A percentile compares a stretch with the other conserved stretches of the same genome.
Evolutionary conservation across 2,329 filamentous ascomycete species (phyloP).

Genomic region (Aotearoamyces nothofagi): DNA sequence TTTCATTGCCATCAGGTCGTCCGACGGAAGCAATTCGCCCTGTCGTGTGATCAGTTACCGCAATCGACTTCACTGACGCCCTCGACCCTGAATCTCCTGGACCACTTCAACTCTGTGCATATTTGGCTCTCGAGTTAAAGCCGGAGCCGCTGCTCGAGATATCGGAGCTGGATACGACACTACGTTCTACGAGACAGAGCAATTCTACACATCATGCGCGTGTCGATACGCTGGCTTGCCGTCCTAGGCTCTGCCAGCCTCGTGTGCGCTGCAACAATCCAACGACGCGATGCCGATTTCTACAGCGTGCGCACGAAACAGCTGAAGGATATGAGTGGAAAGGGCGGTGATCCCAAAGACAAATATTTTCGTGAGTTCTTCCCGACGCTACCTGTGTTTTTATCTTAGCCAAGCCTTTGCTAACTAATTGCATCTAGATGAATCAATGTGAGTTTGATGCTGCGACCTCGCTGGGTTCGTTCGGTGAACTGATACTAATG

Average conservation of each 20-base stretch:
- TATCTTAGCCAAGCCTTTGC: neutral
- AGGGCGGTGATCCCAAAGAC: constrained; percentile 14
- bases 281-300: constrained; percentile 18
- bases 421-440: constrained; percentile 5
- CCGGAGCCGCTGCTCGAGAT: too few species aligned
- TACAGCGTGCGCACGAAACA: constrained; percentile 14
- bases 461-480: neutral
- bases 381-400: neutral
- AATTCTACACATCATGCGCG: neutral
- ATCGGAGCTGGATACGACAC: too few species aligned
- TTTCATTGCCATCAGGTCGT: too few species aligned
- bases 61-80: too few species aligned
- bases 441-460: constrained; percentile 9
- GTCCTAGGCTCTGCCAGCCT: neutral
- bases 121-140: too few species aligned
- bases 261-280: constrained; percentile 5
- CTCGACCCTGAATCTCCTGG: too few species aligned
- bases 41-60: too few species aligned
- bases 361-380: constrained; percentile 24
- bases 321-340: constrained; percentile 18
- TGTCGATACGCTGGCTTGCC: neutral
- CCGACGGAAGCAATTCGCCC: too few species aligned
- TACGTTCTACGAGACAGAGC: too few species aligned
- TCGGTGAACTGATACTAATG: constrained; percentile 5
- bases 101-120: too few species aligned